These are phyloP conservation scores for Fusarium chlamydosporum DNA, from an alignment of 2,329 filamentous ascomycete species.

Conservation along the genomic window DNA sequence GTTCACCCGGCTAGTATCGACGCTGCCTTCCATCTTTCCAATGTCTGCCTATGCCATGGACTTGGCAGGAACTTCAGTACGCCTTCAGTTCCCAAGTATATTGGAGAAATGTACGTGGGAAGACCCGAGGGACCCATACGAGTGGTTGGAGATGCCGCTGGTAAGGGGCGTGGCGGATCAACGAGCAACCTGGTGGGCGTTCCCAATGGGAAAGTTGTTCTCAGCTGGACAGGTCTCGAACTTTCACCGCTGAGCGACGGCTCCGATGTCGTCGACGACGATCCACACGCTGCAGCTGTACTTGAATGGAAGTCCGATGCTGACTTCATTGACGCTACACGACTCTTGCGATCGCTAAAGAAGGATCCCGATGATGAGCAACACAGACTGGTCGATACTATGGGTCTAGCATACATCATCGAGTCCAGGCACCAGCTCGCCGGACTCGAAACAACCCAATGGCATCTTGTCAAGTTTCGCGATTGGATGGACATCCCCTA, in stretches of 20 bases:
- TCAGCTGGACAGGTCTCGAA: constrained; percentile 16
- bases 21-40: constrained; percentile 18
- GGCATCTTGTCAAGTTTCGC: constrained; percentile 19
- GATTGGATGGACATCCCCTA: constrained; percentile 20
- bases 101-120: constrained; percentile 18
- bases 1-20: constrained; percentile 19
- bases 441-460: constrained; percentile 15
- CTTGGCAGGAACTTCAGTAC: constrained; percentile 15
- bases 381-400: constrained; percentile 19
- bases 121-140: constrained; percentile 15
- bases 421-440: constrained; percentile 14
- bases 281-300: constrained; percentile 20
- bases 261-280: constrained; percentile 21
- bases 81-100: constrained; percentile 16
- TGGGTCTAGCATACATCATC: constrained; percentile 17
- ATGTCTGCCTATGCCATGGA: constrained; percentile 16
- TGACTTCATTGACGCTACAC: constrained; percentile 14
- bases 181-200: constrained; percentile 12
- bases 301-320: constrained; percentile 19
- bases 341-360: constrained; percentile 21
- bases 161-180: constrained; percentile 13
- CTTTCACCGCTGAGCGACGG: constrained; percentile 14
- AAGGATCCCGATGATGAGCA: constrained; percentile 21
- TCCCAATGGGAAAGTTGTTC: constrained; percentile 15
- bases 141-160: constrained; percentile 13